Base-by-base conservation (phyloP, 1,284 basidiomycete species). In the Pyrrhoderma noxium region DNA sequence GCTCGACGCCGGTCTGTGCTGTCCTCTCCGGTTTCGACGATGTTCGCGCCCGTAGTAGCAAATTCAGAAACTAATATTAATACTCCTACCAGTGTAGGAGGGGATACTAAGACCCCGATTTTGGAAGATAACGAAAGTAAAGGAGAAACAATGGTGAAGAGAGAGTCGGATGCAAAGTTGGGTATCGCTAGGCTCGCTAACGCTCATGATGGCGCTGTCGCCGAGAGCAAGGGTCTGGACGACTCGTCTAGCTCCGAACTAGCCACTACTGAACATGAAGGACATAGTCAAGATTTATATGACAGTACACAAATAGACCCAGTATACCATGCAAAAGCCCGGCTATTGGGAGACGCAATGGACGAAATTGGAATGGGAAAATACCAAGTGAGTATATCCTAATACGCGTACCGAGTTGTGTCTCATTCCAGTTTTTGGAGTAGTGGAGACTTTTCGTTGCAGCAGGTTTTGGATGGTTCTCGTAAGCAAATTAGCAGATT, bases 351-450 rank as follows among this genome's bases (percentile, higher is more conserved):
- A 56, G 71, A 76, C 49, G 83, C 82, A 0, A 68, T 88, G 9
- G 79, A 82, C 61, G 77, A 82, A 48, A 80, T 86, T 41, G 84
- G 84, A 3, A 85, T 85, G 77, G 85, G 85, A 3, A 75, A 69
- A 51, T 86, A 85, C 60, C 83, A 85, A 68, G 77, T 77, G 54
- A 51, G 68, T 49, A 38, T 51, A 21, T n/a, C 16, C 45, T 41
- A 23, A 47, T 51, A 35, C 8, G n/a, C n/a, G n/a, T n/a, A n/a
- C n/a, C n/a, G 8, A 39, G 14, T 7, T 3, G 41, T 46, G 1
- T 3, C 18, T 8, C 21, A 16, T 3, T 4, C 4, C 21, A 13
- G 16, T 47, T 18, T 40, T 35, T 16, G 37, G 11, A 27, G 4
- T 49, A 79, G 78, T 78, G 77, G 77, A 66, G 63, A 58, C 63